Percentiles rank a stretch among this genome's conserved stretches.
Evolutionary conservation across 2,329 filamentous ascomycete genomes (phyloP).

Genomic region (Bipolaris sorokiniana): DNA sequence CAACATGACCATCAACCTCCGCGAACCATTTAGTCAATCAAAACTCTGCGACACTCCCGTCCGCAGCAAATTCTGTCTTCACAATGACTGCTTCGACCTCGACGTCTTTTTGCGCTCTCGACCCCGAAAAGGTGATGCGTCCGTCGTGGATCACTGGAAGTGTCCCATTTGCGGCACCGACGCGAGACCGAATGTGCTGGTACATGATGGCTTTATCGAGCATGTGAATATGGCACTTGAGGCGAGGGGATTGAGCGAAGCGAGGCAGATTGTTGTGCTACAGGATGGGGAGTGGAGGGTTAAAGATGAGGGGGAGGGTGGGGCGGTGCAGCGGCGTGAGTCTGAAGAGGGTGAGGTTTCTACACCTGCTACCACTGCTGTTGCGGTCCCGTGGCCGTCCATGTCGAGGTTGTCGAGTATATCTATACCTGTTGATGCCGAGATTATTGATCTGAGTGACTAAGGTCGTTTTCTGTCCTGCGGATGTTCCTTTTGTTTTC

Average conservation of each 20-base stretch:
- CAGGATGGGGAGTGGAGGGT: constrained; percentile 70
- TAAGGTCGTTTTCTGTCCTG: background rate
- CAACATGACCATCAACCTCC: constrained; percentile 52
- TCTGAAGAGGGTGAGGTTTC: too few species aligned
- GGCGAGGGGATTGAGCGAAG: constrained; percentile 55
- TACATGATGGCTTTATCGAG: constrained; percentile 75
- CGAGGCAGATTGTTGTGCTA: constrained; percentile 67
- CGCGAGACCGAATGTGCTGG: constrained; percentile 73
- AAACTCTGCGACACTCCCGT: constrained; percentile 72
- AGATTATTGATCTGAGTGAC: constrained; percentile 21
- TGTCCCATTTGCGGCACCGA: constrained; percentile 84
- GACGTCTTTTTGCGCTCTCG: constrained; percentile 71
- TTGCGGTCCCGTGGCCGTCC: background rate
- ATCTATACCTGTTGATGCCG: background rate
- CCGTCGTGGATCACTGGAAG: constrained; percentile 74
- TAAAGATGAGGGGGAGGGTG: constrained; percentile 41
- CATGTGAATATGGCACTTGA: constrained; percentile 65
- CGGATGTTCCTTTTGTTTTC: background rate
- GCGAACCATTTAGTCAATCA: constrained; percentile 55
- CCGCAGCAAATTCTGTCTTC: constrained; percentile 71
- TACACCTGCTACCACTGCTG: too few species aligned
- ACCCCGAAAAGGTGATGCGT: constrained; percentile 26
- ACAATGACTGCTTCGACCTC: constrained; percentile 90
- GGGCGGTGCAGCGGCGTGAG: background rate
- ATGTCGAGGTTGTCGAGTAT: too few species aligned